Evolutionary conservation across 257 asterid genomes (phyloP), one percentile per base, ranked within the genome.

Genomic region (Sherardia arvensis): DNA sequence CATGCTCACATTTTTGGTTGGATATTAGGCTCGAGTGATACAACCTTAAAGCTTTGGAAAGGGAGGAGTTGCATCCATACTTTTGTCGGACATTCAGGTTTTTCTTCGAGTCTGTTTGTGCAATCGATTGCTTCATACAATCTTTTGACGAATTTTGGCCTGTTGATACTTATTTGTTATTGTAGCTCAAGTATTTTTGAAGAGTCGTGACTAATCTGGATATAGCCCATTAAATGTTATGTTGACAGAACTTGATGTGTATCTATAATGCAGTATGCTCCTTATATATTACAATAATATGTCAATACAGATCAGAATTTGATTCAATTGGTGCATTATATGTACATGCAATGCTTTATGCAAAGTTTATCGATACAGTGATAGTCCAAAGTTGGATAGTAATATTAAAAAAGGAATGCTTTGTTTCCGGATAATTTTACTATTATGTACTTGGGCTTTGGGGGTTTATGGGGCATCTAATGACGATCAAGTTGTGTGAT

Each of bases 11-110:
- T 67, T 40, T 61, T 76, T 76, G 54, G 62, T 56, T 81, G 75
- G 72, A 55, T 34, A 61, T 59, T 77, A 93, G 99, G 97, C 76
- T 93, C 99, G 21, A 93, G 95, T 78, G 97, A 93, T 82, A 79
- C 71, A 82, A 80, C 92, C 63, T 72, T 93, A 79, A 93, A 87
- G 94, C 87, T 90, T 12, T 93, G 99, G 99, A 87, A 85, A 67
- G 99, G 95, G 67, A 83, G 78, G 71, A 66, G 87, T 65, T 90
- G 99, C 66, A 27, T 66, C 33, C 94, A 78, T 48, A 83, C 99
- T 55, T 83, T 85, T 74, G 71, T 65, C 43, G 99, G 97, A 55
- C 99, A 90, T 78, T 74, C 94, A 90, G 99, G 99, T 92, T 76
- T 63, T 53, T 22, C 48, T 71, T 49, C 1, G 47, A 15, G 62